Conservation (phyloP, 225 moss, liverwort and hornwort genomes). For the Antitrichia curtipendula region DNA sequence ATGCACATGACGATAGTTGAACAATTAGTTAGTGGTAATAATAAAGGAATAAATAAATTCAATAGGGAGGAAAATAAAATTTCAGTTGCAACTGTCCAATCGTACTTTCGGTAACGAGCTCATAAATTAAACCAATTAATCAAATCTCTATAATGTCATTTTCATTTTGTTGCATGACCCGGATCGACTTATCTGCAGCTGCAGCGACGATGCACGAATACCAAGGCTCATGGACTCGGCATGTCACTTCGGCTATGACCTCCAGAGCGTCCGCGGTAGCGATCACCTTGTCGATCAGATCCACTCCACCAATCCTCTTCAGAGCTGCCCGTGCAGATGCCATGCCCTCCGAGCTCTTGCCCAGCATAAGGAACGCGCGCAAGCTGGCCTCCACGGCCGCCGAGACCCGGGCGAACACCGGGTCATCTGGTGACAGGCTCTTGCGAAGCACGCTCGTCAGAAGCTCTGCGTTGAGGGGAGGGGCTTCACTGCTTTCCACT, state of each 20-base stretch:
- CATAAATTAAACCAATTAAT: neutral
- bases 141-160: neutral
- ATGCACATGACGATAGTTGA: neutral
- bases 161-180: neutral
- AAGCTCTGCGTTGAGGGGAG: slow-evolving; percentile 49
- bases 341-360: slow-evolving; percentile 59
- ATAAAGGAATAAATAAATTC: neutral
- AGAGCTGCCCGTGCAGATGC: slow-evolving; percentile 58
- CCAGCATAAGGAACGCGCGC: slow-evolving; percentile 61
- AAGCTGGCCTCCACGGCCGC: slow-evolving; percentile 81
- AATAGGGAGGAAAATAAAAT: neutral
- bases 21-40: neutral
- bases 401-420: slow-evolving; percentile 75
- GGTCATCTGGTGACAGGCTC: slow-evolving; percentile 69
- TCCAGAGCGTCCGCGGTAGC: slow-evolving; percentile 59
- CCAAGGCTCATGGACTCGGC: slow-evolving; percentile 87
- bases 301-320: slow-evolving; percentile 75
- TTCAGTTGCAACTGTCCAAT: neutral
- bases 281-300: slow-evolving; percentile 69
- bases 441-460: slow-evolving; percentile 83
- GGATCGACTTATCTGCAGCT: neutral
- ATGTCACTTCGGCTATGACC: slow-evolving; percentile 52
- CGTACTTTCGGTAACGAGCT: neutral
- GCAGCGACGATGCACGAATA: slow-evolving; percentile 46
- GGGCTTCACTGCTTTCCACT: slow-evolving; percentile 14